Base-by-base conservation (phyloP, 768 basidiomycete species). In the Xerocomellus amylosporus region DNA sequence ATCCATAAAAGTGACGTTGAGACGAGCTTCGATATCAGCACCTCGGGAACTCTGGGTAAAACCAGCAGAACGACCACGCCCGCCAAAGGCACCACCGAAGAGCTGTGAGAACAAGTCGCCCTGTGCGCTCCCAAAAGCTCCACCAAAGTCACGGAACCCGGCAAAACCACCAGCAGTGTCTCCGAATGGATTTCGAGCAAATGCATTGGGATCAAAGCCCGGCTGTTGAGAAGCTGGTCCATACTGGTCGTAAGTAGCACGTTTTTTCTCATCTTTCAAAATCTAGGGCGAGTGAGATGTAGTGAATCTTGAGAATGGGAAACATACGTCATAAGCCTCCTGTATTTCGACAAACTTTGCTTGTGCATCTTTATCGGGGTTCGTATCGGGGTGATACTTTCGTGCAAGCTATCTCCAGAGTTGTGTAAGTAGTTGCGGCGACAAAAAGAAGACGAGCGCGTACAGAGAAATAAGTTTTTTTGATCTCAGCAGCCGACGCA, bases 351-450 rank as follows among this genome's bases (percentile, higher is more conserved):
- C 80, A 70, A 99, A 99, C 69, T 90, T 92, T 58, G 90, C 90
- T 62, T 92, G 87, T 0, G 96, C 92, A 44, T 78, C 79, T 64
- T 92, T 89, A 74, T 96, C 92, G 39, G 93, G 89, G 73, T 94
- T 98, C 13, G 94, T 94, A 67, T 99, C 97, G 0, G 97, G 97
- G 71, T 99, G 97, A 66, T 89, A 97, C 77, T 98, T 96, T 57
- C 96, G 90, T 17, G 97, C 97, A 59, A 99, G 87, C 96, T 97
- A 66, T 33, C 22, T 40, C 14, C n/a, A 38, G 41, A 50, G 30
- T n/a, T 34, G 51, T 56, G 52, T 58, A 49, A 62, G 62, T 56
- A 51, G 52, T 60, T 31, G 7, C 47, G 45, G 55, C 24, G 30
- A 48, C 31, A 40, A n/a, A 38, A 53, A 57, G 63, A 57, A 59